Evolutionary conservation across 2,329 filamentous ascomycete species (phyloP).

Genomic region (Stagonosporopsis cucurbitacearum): DNA sequence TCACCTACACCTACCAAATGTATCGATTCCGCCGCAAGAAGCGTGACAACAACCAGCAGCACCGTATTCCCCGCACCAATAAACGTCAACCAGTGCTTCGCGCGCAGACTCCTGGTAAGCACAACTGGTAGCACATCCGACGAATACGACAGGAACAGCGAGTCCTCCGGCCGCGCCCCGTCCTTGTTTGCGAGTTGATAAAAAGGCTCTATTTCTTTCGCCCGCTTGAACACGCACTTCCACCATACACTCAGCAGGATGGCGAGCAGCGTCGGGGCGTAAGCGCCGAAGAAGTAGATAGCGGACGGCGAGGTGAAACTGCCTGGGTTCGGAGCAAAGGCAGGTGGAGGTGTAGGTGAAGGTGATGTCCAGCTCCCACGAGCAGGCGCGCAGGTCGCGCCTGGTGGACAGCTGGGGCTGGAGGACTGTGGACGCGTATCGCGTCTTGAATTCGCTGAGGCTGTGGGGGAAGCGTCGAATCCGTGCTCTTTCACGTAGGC

Average conservation of each 20-base stretch:
- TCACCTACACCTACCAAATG: neutral
- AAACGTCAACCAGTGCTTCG: neutral
- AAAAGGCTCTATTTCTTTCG: neutral
- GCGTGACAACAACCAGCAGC: neutral
- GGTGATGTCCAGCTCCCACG: neutral
- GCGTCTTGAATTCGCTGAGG: neutral
- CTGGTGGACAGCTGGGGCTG: neutral
- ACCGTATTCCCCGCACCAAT: neutral
- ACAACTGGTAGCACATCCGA: neutral
- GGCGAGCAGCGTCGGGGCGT: neutral
- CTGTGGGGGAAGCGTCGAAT: neutral
- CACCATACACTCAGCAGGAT: neutral
- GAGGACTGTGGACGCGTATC: neutral
- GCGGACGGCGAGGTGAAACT: neutral
- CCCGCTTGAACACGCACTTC: neutral
- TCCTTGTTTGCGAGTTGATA: neutral
- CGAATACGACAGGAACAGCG: neutral
- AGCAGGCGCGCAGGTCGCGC: neutral
- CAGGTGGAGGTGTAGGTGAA: neutral
- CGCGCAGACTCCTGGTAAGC: neutral
- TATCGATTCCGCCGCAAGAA: neutral
- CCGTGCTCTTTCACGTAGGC: neutral
- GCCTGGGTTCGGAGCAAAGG: neutral
- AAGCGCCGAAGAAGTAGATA: neutral
- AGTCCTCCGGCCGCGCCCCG: neutral